Evolutionary conservation across 169 alveolate species (phyloP).

Genomic region (Eimeria brunetti): DNA sequence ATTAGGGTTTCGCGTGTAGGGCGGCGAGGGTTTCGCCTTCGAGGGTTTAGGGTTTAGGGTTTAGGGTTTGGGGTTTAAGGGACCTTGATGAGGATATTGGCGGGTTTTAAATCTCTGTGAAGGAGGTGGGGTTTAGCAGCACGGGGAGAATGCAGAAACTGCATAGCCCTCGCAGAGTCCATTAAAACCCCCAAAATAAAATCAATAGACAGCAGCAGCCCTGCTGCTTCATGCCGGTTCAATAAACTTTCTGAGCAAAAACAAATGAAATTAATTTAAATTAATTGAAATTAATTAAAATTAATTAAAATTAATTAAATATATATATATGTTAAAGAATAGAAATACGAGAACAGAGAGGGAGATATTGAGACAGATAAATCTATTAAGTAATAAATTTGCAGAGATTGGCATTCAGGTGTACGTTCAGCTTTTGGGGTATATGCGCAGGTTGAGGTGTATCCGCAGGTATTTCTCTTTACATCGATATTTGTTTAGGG

Average conservation of each 20-base stretch:
- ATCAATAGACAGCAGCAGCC: background rate
- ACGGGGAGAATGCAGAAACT: constrained; percentile 63
- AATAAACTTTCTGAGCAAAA: constrained; percentile 18
- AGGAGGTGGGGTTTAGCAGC: constrained; percentile 75
- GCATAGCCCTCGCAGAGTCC: constrained; percentile 73
- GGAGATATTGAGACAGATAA: too few species aligned
- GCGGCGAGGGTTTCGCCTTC: background rate
- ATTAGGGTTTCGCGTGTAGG: background rate
- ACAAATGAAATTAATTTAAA: too few species aligned
- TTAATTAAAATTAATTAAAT: too few species aligned
- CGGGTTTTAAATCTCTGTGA: constrained; percentile 81
- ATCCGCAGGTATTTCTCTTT: background rate
- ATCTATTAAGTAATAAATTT: too few species aligned
- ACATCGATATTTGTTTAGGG: too few species aligned
- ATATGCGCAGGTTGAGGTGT: background rate
- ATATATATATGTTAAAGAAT: too few species aligned
- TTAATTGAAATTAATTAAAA: too few species aligned
- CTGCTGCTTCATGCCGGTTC: constrained; percentile 3
- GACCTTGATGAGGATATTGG: constrained; percentile 79
- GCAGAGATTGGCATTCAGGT: too few species aligned
- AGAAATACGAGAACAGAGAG: too few species aligned
- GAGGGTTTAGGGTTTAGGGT: constrained; percentile 21
- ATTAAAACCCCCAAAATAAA: constrained; percentile 31
- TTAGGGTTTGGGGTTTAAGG: background rate
- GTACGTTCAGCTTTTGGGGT: too few species aligned